Conservation (phyloP, 192 early-diverging fungal species). For the Endogone sp. region DNA sequence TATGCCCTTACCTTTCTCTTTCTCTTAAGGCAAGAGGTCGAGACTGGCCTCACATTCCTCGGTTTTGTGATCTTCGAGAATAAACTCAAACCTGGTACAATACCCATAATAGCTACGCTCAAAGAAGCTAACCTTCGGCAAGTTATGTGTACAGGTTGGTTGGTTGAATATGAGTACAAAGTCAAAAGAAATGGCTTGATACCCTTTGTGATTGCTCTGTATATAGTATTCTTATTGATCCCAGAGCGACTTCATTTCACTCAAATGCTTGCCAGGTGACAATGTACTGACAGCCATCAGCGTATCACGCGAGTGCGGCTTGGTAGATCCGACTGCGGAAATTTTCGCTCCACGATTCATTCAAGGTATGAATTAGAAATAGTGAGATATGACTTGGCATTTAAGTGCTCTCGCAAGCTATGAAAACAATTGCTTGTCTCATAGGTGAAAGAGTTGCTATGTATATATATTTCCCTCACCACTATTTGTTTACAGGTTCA, state of each 20-base stretch:
- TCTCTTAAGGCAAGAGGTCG: slow-evolving; percentile 89
- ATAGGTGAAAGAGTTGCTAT: too few species aligned
- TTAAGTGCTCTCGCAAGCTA: too few species aligned
- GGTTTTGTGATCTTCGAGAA: slow-evolving; percentile 99
- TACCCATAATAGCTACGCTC: slow-evolving; percentile 72
- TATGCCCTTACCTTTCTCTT: too few species aligned
- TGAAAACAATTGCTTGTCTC: too few species aligned
- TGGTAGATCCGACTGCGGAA: slow-evolving; percentile 69
- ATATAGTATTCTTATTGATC: too few species aligned
- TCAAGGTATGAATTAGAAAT: slow-evolving; percentile 10
- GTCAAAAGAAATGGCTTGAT: slow-evolving; percentile 1
- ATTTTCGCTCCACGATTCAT: slow-evolving; percentile 79
- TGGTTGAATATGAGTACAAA: not conserved
- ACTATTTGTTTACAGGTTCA: slow-evolving; percentile 31
- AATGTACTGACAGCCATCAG: slow-evolving; percentile 95
- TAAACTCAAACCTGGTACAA: slow-evolving; percentile 89
- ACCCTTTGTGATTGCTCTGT: not conserved
- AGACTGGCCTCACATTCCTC: slow-evolving; percentile 80
- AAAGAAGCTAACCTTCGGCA: slow-evolving; percentile 82
- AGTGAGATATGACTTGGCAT: too few species aligned
- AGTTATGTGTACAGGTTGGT: slow-evolving; percentile 92
- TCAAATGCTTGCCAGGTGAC: too few species aligned
- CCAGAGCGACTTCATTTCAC: too few species aligned
- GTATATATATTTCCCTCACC: too few species aligned
- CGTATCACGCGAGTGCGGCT: slow-evolving; percentile 89